Percentiles rank a stretch among this genome's conserved stretches.
Conservation (phyloP, 164 flowering plant species). For the Kalanchoe fedtschenkoi region DNA sequence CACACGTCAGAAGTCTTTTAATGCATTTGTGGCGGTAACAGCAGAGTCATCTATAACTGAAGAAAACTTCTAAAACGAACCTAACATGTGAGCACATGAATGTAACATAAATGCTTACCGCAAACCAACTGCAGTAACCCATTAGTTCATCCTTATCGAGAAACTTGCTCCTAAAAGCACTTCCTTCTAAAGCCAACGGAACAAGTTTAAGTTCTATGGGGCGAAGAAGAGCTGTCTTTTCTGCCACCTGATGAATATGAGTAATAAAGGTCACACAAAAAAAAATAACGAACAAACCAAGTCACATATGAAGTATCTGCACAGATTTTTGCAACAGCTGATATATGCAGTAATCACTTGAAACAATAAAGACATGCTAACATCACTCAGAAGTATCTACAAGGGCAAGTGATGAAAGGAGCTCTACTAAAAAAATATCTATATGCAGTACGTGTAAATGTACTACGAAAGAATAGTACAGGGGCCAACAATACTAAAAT, state of each 20-base stretch:
- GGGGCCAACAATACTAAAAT: neutral
- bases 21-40: neutral
- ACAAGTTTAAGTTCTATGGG: conserved; percentile 78
- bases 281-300: neutral
- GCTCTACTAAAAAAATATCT: neutral
- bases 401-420: neutral
- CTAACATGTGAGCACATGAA: neutral
- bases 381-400: neutral
- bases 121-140: conserved; percentile 81
- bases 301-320: neutral
- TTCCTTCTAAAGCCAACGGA: conserved; percentile 80
- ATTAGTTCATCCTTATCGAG: conserved; percentile 83
- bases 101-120: conserved; percentile 41
- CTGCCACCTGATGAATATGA: conserved; percentile 63
- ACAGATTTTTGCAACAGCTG: neutral
- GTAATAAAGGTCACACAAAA: neutral
- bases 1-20: neutral
- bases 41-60: neutral
- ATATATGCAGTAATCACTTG: neutral
- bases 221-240: conserved; percentile 74
- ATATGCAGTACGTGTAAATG: neutral
- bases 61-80: neutral
- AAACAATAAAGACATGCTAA: neutral
- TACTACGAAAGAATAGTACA: neutral
- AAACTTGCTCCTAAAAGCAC: conserved; percentile 84